These are phyloP conservation scores for Solanum peruvianum DNA, from an alignment of 257 asterid genomes.

Conservation along the genomic window DNA sequence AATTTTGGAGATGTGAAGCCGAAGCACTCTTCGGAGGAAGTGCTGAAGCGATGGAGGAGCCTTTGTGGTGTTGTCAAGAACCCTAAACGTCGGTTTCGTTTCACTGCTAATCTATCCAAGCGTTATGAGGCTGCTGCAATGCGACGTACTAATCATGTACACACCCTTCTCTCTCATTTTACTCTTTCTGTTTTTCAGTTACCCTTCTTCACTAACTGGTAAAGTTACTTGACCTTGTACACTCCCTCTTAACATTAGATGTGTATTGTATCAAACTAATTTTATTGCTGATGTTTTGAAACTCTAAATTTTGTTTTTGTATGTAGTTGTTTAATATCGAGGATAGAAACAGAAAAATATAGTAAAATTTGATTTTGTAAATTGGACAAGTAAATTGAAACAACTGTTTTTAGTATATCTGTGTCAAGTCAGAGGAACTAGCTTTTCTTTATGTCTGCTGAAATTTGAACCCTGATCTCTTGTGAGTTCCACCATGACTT, in stretches of 20 bases:
- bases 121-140: constrained; percentile 5
- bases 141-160: not conserved
- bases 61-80: not conserved
- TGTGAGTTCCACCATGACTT: not conserved
- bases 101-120: constrained; percentile 8
- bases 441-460: not conserved
- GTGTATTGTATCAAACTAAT: not conserved
- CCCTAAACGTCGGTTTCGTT: constrained; percentile 9
- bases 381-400: not conserved
- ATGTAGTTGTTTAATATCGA: not conserved
- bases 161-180: not conserved
- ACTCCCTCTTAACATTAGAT: not conserved
- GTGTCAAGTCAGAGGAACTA: not conserved
- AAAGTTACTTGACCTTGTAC: not conserved
- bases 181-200: not conserved
- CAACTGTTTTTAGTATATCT: not conserved
- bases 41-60: constrained; percentile 6
- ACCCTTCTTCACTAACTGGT: too few relatives aligned
- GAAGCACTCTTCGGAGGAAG: constrained; percentile 4
- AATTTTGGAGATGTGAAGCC: constrained; percentile 7
- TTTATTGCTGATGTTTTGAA: not conserved
- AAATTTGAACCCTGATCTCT: not conserved
- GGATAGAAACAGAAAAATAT: not conserved
- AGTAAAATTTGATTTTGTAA: not conserved
- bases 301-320: not conserved